Conservation (phyloP, 2,329 filamentous ascomycete genomes). For the Colletotrichum destructivum region DNA sequence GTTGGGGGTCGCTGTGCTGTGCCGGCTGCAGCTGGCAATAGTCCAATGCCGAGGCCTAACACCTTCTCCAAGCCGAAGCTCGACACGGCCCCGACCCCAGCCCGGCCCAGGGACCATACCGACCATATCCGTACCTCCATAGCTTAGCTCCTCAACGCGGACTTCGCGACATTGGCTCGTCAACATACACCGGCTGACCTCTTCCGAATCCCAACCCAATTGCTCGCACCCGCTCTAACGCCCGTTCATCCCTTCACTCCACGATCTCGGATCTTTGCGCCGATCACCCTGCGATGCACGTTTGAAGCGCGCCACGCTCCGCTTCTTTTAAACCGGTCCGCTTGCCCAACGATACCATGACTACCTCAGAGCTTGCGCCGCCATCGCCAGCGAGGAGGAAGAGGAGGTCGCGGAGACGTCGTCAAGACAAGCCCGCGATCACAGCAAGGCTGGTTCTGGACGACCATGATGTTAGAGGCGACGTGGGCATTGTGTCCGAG, state of each 20-base stretch:
- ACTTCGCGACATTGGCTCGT: slow-evolving; percentile 22
- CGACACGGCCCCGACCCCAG: slow-evolving; percentile 31
- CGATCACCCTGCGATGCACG: slow-evolving; percentile 23
- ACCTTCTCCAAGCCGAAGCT: slow-evolving; percentile 38
- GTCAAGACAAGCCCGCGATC: slow-evolving; percentile 81
- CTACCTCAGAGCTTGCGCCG: slow-evolving; percentile 47
- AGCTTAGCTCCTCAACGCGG: slow-evolving; percentile 33
- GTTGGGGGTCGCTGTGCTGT: slow-evolving; percentile 14
- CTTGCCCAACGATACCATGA: slow-evolving; percentile 27
- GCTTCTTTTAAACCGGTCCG: slow-evolving; percentile 13
- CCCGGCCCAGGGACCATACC: slow-evolving; percentile 25
- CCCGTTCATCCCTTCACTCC: neutral
- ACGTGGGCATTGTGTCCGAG: slow-evolving; percentile 88
- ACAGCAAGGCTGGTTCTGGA: slow-evolving; percentile 87
- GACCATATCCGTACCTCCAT: slow-evolving; percentile 5
- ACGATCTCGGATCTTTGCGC: neutral
- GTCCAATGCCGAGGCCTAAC: slow-evolving; percentile 42
- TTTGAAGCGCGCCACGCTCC: slow-evolving; percentile 13
- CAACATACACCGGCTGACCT: slow-evolving; percentile 9
- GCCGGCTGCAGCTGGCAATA: slow-evolving; percentile 34
- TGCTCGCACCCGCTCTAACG: neutral
- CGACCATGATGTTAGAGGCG: slow-evolving; percentile 82
- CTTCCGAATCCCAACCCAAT: slow-evolving; percentile 17
- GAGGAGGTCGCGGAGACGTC: slow-evolving; percentile 67
- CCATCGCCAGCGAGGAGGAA: slow-evolving; percentile 47